Evolutionary conservation across 2,329 filamentous ascomycete genomes (phyloP).

Genomic region (Nothomitra cinnamomea): DNA sequence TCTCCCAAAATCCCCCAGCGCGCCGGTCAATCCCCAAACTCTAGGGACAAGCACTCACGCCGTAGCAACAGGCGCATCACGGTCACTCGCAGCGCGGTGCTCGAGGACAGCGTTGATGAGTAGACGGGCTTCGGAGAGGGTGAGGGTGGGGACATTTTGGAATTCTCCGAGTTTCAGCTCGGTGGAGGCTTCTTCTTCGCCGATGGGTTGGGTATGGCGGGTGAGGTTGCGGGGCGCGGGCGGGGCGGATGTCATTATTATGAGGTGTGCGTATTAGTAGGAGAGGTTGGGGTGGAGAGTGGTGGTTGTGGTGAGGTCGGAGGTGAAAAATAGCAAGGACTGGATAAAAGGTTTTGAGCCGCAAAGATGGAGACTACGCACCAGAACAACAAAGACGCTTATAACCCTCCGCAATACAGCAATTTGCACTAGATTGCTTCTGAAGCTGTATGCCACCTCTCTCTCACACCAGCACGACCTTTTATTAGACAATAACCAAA

Average conservation of each 20-base stretch:
- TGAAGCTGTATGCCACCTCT: too few species aligned
- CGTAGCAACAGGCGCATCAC: conserved; percentile 60
- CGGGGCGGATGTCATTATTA: not conserved
- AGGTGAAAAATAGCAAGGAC: not conserved
- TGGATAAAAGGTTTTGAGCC: not conserved
- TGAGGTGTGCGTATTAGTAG: too few species aligned
- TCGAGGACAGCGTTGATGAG: conserved; percentile 81
- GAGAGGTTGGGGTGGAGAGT: not conserved
- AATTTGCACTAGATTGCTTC: too few species aligned
- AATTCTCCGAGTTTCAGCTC: conserved; percentile 85
- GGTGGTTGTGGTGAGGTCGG: not conserved
- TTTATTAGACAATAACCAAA: too few species aligned
- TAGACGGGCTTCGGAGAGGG: conserved; percentile 77
- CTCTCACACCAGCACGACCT: too few species aligned
- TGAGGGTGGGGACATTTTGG: conserved; percentile 77
- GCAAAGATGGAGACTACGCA: not conserved
- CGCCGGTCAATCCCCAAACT: not conserved
- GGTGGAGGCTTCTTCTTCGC: conserved; percentile 74
- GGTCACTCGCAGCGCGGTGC: conserved; percentile 61
- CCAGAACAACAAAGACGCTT: not conserved
- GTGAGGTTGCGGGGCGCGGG: conserved; percentile 31
- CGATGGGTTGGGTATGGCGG: conserved; percentile 51
- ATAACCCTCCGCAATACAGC: too few species aligned
- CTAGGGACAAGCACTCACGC: conserved; percentile 38
- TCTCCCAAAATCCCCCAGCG: not conserved